Evolutionary conservation across 345 rosid genomes (phyloP).

Genomic region (Gossypium ekmanianum): DNA sequence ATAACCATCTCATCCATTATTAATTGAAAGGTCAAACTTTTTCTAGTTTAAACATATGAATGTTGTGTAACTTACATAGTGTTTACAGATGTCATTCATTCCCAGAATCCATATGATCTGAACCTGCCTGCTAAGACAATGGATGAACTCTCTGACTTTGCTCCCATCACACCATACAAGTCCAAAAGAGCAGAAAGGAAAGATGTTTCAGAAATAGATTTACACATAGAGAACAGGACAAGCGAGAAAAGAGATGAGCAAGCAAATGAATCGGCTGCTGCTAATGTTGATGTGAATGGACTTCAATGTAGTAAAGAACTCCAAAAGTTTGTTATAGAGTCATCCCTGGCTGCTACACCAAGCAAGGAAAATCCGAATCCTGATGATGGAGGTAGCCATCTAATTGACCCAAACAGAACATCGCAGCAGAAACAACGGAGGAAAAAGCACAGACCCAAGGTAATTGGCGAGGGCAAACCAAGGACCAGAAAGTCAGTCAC

Average conservation of each 20-base stretch:
- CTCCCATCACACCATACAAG: conserved; percentile 62
- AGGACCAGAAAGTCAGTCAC: conserved; percentile 38
- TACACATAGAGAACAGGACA: conserved; percentile 17
- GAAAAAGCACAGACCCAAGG: conserved; percentile 84
- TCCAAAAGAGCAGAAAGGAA: conserved; percentile 18
- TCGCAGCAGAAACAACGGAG: conserved; percentile 64
- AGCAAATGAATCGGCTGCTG: conserved; percentile 20
- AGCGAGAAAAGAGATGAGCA: conserved; percentile 21
- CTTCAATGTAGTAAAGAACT: conserved; percentile 19
- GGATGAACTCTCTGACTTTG: conserved; percentile 32
- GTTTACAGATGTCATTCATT: conserved; percentile 29
- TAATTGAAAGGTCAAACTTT: background rate
- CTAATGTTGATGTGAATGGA: conserved; percentile 13
- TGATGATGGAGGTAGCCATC: conserved; percentile 25
- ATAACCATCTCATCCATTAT: background rate
- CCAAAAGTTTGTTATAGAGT: conserved; percentile 24
- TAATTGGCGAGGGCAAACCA: conserved; percentile 53
- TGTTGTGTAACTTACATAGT: conserved; percentile 9
- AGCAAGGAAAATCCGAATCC: conserved; percentile 29
- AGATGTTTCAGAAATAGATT: conserved; percentile 16
- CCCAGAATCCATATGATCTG: conserved; percentile 26
- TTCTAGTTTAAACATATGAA: conserved; percentile 3
- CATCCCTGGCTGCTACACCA: conserved; percentile 23
- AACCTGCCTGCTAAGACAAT: conserved; percentile 24
- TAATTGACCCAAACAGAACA: conserved; percentile 39